These are phyloP conservation scores for Pisolithus tinctorius DNA, from an alignment of 768 basidiomycete genomes.

Conservation along the genomic window DNA sequence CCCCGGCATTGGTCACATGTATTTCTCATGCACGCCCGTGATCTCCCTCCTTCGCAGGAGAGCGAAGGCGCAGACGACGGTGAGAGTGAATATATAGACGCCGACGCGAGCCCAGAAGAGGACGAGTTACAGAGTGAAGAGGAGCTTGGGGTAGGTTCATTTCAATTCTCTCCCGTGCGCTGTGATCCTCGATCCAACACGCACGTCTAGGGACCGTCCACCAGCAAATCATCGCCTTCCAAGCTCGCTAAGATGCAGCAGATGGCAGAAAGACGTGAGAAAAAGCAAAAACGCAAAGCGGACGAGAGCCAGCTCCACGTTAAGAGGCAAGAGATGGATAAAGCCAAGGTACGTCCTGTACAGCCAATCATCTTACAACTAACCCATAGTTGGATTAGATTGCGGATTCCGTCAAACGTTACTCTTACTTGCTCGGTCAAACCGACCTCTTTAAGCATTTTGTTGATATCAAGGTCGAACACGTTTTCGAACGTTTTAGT, in stretches of 20 bases:
- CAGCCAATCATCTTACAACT: not conserved
- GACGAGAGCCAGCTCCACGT: conserved; percentile 63
- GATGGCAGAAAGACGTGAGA: conserved; percentile 33
- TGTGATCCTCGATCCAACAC: conserved; percentile 4
- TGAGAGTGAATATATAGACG: conserved; percentile 62
- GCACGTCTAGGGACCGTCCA: conserved; percentile 13
- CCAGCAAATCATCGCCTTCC: conserved; percentile 21
- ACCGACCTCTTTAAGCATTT: conserved; percentile 98
- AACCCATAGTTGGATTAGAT: conserved; percentile 42
- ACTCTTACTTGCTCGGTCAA: conserved; percentile 95
- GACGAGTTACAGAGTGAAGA: conserved; percentile 56
- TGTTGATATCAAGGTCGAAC: conserved; percentile 84
- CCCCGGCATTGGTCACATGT: not conserved
- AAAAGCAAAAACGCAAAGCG: conserved; percentile 53
- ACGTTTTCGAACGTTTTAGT: not conserved
- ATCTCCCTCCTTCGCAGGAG: conserved; percentile 31
- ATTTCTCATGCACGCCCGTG: conserved; percentile 7
- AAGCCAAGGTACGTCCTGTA: conserved; percentile 61
- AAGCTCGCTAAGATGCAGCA: conserved; percentile 32
- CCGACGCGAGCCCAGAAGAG: conserved; percentile 48
- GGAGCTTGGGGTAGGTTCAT: conserved; percentile 30
- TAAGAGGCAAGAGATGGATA: conserved; percentile 81
- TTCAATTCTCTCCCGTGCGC: not conserved
- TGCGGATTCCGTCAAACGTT: conserved; percentile 91
- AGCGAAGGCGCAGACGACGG: conserved; percentile 69